Conservation (phyloP, 805 yeast species). For the Pichia californica region DNA sequence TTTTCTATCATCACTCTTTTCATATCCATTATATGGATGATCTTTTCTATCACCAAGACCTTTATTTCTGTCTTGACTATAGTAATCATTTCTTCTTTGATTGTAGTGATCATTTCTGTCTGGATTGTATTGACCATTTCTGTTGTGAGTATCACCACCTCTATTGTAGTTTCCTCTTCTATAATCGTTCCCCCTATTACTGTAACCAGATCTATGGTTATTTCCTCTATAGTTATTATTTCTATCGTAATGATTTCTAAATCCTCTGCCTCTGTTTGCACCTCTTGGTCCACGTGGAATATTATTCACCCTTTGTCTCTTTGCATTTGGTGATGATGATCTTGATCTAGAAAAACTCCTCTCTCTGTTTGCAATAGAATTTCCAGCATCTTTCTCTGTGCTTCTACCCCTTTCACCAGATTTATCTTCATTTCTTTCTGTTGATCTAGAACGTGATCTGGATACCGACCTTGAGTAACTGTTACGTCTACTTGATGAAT, state of each 20-base stretch:
- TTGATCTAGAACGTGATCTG: background rate
- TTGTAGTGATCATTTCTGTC: background rate
- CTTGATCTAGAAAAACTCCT: slow-evolving; percentile 14
- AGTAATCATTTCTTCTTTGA: too few species aligned
- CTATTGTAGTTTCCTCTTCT: too few species aligned
- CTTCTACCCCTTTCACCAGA: too few species aligned
- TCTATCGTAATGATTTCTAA: background rate
- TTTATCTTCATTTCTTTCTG: background rate
- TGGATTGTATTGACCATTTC: background rate
- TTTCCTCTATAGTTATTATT: background rate
- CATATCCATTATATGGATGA: too few species aligned
- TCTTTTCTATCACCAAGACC: too few species aligned
- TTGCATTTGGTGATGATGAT: slow-evolving; percentile 10
- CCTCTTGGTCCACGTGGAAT: slow-evolving; percentile 4
- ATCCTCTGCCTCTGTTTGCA: slow-evolving; percentile 1
- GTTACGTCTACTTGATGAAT: slow-evolving; percentile 2
- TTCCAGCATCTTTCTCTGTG: too few species aligned
- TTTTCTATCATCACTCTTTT: too few species aligned
- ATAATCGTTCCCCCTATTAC: too few species aligned
- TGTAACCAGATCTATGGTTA: too few species aligned
- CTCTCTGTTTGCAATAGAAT: too few species aligned
- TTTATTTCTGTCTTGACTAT: too few species aligned
- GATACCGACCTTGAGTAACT: slow-evolving; percentile 18
- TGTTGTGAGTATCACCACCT: background rate
- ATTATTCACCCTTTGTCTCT: background rate